Percentiles rank a stretch among this genome's conserved stretches.
Conservation (phyloP, 805 yeast species). For the Hagleromyces aurorensis region DNA sequence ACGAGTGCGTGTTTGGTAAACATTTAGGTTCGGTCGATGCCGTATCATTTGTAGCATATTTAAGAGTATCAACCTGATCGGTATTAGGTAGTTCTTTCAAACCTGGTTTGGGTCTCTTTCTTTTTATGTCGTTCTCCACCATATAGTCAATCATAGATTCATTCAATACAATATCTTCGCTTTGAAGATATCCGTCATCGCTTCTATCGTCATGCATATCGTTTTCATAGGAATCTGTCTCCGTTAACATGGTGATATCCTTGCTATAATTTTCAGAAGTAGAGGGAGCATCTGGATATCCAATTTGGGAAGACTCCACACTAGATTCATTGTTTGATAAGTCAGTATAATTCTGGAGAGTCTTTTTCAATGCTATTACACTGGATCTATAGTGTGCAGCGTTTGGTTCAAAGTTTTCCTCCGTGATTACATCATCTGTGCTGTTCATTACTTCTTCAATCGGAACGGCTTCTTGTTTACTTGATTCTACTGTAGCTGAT, state of each 20-base stretch:
- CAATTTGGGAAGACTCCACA: no score
- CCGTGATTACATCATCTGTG: not conserved
- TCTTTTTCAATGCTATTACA: conserved; percentile 19
- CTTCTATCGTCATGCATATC: conserved; percentile 9
- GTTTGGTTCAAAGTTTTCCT: not conserved
- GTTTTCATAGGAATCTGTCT: no score
- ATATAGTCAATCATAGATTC: conserved; percentile 15
- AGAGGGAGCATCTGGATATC: no score
- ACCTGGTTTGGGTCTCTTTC: conserved; percentile 17
- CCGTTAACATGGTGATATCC: no score
- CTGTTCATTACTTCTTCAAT: conserved; percentile 5
- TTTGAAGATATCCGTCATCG: conserved; percentile 14
- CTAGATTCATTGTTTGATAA: no score
- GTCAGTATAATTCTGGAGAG: conserved; percentile 12
- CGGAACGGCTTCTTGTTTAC: conserved; percentile 16
- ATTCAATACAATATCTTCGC: conserved; percentile 18
- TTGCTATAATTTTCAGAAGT: no score
- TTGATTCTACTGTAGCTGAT: conserved; percentile 18
- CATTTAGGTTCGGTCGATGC: conserved; percentile 1
- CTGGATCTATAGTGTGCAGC: conserved; percentile 8
- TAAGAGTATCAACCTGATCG: no score
- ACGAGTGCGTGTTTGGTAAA: conserved; percentile 2
- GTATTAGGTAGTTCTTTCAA: no score
- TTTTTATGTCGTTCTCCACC: conserved; percentile 19
- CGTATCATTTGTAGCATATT: no score